Base-by-base conservation (phyloP, 2,329 filamentous ascomycete genomes). In the Leptographium galeiforme region DNA sequence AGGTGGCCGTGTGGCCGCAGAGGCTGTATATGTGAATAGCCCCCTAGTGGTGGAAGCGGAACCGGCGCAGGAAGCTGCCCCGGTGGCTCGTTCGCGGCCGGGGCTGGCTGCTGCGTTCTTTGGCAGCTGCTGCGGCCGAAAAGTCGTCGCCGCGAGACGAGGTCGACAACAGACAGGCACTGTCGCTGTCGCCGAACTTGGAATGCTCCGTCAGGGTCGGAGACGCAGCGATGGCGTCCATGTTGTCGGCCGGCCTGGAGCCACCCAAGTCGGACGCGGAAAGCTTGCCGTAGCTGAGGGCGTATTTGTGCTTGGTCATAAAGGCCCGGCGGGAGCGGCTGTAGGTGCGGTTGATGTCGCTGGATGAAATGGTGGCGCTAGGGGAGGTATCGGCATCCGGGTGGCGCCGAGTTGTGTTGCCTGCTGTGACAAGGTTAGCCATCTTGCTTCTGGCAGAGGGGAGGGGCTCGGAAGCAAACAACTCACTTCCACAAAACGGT, bases 361-460 rank as follows among this genome's bases (percentile, higher is more conserved):
- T 72, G 52, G 75, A 72, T 41, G 72, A 73, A 55, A 84, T 78
- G 60, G 68, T 73, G 46, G 79, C 80, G 56, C 78, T 72, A 49
- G 74, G 73, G 14, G 73, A 75, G 8, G 77, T 70, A 59, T 81
- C 73, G 55, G 81, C 81, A 18, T 81, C 78, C 25, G 81, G 81
- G 56, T 84, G 79, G 19, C 76, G 77, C 16, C 79, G 68, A 2
- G 79, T 81, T 14, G 81, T 84, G 60, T 81, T 84, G 57, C 74
- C 70, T 47, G 64, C 74, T 41, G 25, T 46, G 45, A 45, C 3
- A 25, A 25, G 33, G 39, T 14, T 10, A 13, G 10, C 14, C 13
- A 32, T 32, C 14, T 13, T 25, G 14, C 43, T 4, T 43, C 18
- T 1, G 4, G 16, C 3, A 12, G 6, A 2, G 8, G 25, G 40